Percentiles rank a stretch among this genome's conserved stretches.
These are phyloP conservation scores for Citrus reticulata DNA, from an alignment of 345 rosid species.

Conservation along the genomic window DNA sequence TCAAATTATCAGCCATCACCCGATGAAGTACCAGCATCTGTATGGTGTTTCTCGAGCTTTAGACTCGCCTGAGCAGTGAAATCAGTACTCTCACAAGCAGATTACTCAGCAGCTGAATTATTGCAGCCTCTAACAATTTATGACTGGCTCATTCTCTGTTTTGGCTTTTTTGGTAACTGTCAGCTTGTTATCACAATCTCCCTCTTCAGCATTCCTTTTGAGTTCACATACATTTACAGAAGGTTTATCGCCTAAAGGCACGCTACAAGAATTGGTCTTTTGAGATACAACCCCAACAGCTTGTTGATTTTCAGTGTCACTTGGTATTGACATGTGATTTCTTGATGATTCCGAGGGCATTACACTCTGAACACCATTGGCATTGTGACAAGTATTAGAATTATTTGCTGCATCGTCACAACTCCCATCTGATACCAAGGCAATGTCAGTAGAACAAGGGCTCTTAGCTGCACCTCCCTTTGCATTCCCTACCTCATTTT, in stretches of 20 bases:
- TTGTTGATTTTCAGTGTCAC: neutral
- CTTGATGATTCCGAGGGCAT: constrained; percentile 6
- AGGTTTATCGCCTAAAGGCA: neutral
- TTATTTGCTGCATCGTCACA: neutral
- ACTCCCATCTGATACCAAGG: neutral
- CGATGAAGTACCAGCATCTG: constrained; percentile 1
- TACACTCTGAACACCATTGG: neutral
- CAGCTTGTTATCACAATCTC: neutral
- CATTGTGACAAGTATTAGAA: neutral
- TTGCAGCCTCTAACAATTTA: neutral
- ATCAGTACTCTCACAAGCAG: neutral
- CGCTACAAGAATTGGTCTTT: constrained; percentile 8
- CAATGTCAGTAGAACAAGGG: neutral
- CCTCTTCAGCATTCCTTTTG: constrained; percentile 11
- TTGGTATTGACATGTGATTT: neutral
- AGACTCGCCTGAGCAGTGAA: neutral
- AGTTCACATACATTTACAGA: neutral
- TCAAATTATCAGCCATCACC: neutral
- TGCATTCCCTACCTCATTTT: constrained; percentile 3
- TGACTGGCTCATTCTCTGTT: neutral
- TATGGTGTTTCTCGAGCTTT: constrained; percentile 7
- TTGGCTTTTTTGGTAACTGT: neutral
- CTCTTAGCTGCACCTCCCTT: neutral
- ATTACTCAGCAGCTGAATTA: neutral
- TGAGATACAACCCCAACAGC: constrained; percentile 5